These are phyloP conservation scores for barley (Hordeum vulgare) DNA, from an alignment of 176 grass and related monocot species.

Conservation along the genomic window DNA sequence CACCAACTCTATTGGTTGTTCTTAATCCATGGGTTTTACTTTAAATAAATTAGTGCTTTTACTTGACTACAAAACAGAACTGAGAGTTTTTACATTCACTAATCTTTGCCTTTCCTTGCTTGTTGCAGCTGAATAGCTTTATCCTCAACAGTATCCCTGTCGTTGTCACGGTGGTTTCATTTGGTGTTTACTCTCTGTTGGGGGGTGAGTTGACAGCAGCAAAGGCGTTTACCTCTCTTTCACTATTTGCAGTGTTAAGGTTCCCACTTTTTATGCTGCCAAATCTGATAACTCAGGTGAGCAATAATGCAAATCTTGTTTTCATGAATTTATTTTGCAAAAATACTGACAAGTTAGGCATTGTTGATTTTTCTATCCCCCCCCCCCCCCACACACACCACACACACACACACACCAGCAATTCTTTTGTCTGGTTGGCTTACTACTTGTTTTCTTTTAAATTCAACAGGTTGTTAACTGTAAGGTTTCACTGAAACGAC, in stretches of 20 bases:
- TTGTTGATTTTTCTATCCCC: neutral
- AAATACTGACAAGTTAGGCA: neutral
- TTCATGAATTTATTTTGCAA: constrained; percentile 14
- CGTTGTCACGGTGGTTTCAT: constrained; percentile 81
- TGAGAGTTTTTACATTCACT: neutral
- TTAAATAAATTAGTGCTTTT: neutral
- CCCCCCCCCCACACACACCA: too few species aligned
- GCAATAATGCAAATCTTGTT: neutral
- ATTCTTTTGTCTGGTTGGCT: constrained; percentile 5
- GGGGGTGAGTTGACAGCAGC: constrained; percentile 94
- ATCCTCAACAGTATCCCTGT: constrained; percentile 95
- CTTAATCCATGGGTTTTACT: neutral
- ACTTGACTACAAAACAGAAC: neutral
- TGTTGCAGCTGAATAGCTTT: constrained; percentile 94
- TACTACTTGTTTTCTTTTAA: neutral
- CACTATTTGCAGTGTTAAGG: constrained; percentile 89
- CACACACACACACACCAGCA: too few species aligned
- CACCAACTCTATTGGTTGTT: neutral
- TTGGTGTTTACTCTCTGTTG: constrained; percentile 84
- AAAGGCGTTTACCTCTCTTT: constrained; percentile 98
- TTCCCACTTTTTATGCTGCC: constrained; percentile 95
- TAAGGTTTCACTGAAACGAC: constrained; percentile 87
- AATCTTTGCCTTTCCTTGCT: constrained; percentile 4
- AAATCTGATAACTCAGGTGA: constrained; percentile 98
- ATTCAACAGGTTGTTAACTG: constrained; percentile 86